Base-by-base conservation (phyloP, 805 yeast species). In the Phaffomyces opuntiae region DNA sequence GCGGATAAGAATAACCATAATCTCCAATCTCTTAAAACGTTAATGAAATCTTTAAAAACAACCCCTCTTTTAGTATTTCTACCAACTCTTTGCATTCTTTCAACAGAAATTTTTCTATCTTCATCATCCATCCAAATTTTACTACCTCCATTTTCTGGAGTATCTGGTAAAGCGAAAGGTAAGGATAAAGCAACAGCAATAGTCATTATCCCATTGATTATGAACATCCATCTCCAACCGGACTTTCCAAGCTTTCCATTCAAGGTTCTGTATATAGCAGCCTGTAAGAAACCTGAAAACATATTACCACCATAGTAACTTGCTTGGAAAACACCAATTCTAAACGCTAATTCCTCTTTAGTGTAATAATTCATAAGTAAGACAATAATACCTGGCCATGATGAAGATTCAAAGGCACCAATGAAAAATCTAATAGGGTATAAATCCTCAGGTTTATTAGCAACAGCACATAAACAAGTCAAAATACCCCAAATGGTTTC, bases 401-500 rank as follows among this genome's bases (percentile, higher is more conserved):
- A 70, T 0, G 82, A 78, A 4, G 86, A 78, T 60, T 87, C 93
- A 59, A 80, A 79, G 0, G 77, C 75, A 36, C 85, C 90, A 47
- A 83, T 70, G 36, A 84, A 70, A 54, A 84, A 84, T 43, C 93
- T 65, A 38, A 80, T 63, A 1, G 76, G 87, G 59, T 78, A 75
- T 35, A 86, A 64, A 7, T 32, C 43, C 31, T 29, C 14, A 7
- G 49, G 42, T 7, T 35, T 36, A 12, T 38, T 44, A 41, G 77
- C 77, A 3, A 67, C 63, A 14, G 75, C 74, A 39, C 77, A 68
- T 12, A 74, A 72, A 38, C 82, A 67, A 2, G 89, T 83, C 47
- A 83, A 72, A 44, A 82, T 64, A 1, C 87, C 75, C 95, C 93
- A 85, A 33, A 77, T 67, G 35, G 83, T 53, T 57, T 85, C 93